Conservation (phyloP, 2,329 filamentous ascomycete species). For the Phoma sp. region DNA sequence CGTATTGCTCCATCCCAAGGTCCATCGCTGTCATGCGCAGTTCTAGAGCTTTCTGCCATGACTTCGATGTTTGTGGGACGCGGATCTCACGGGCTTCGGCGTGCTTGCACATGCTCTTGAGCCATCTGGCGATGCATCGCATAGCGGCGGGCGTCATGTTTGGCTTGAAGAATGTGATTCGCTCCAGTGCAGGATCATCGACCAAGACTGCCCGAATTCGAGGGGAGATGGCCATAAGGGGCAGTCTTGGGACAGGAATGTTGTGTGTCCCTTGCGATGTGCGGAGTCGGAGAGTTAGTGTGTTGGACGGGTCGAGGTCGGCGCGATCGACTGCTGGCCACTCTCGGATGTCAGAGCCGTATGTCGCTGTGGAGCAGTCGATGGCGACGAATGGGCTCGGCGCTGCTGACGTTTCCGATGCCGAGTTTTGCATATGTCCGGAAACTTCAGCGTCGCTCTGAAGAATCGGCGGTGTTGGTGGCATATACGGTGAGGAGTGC, state of each 20-base stretch:
- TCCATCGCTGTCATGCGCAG: neutral
- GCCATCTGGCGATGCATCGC: neutral
- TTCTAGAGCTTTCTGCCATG: neutral
- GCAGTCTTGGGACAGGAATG: neutral
- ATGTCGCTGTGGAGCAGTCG: neutral
- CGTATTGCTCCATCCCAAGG: neutral
- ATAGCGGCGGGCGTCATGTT: neutral
- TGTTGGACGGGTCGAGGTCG: neutral
- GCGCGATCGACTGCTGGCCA: neutral
- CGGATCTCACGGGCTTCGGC: neutral
- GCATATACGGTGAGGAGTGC: neutral
- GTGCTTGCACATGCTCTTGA: neutral
- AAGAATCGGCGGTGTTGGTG: neutral
- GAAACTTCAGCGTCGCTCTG: neutral
- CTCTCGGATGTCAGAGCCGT: neutral
- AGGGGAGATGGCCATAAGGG: neutral
- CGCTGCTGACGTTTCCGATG: neutral
- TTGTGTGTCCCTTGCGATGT: neutral
- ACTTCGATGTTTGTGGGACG: neutral
- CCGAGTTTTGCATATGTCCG: neutral
- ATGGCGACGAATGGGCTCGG: neutral
- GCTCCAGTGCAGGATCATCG: neutral
- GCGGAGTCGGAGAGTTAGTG: neutral
- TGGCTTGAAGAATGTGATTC: neutral
- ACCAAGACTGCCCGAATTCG: neutral